Percentiles rank a stretch among this genome's conserved stretches.
Conservation (phyloP, 164 flowering plant genomes). For the Sedum album region DNA sequence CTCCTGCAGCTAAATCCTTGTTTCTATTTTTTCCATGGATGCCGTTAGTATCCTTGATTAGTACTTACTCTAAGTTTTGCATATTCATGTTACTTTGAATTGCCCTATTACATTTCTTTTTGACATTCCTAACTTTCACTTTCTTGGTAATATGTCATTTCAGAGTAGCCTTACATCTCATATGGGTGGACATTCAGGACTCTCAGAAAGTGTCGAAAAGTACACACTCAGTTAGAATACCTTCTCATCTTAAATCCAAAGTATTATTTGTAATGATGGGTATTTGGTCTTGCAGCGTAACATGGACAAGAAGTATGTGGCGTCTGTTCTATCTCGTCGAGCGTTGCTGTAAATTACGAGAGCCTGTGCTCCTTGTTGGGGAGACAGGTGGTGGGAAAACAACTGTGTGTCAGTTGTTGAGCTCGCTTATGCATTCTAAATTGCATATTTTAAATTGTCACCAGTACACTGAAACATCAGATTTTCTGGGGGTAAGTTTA, state of each 20-base stretch:
- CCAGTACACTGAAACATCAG: conserved; percentile 92
- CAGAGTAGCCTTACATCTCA: not conserved
- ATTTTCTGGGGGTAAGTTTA: conserved; percentile 81
- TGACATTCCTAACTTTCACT: not conserved
- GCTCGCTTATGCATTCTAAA: conserved; percentile 34
- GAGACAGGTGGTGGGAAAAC: conserved; percentile 99
- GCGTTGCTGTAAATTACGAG: conserved; percentile 69
- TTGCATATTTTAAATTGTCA: conserved; percentile 89
- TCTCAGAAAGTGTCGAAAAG: conserved; percentile 26
- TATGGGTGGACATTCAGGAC: not conserved
- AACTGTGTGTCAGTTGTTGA: conserved; percentile 79
- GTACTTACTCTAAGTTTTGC: too few relatives aligned
- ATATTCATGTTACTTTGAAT: not conserved
- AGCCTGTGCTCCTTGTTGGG: conserved; percentile 98
- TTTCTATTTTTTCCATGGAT: not conserved
- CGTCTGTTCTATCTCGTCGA: conserved; percentile 73
- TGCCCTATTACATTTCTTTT: too few relatives aligned
- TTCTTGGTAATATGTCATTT: not conserved
- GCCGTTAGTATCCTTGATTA: not conserved
- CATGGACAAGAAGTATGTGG: conserved; percentile 68
- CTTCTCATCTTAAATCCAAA: not conserved
- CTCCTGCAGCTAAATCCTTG: not conserved
- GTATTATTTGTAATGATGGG: not conserved
- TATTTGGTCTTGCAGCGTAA: conserved; percentile 32
- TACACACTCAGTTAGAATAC: conserved; percentile 9